A percentile compares a stretch with the other conserved stretches of the same genome.
These are phyloP conservation scores for Phaffia tasmanica DNA, from an alignment of 768 basidiomycete genomes.

Conservation along the genomic window DNA sequence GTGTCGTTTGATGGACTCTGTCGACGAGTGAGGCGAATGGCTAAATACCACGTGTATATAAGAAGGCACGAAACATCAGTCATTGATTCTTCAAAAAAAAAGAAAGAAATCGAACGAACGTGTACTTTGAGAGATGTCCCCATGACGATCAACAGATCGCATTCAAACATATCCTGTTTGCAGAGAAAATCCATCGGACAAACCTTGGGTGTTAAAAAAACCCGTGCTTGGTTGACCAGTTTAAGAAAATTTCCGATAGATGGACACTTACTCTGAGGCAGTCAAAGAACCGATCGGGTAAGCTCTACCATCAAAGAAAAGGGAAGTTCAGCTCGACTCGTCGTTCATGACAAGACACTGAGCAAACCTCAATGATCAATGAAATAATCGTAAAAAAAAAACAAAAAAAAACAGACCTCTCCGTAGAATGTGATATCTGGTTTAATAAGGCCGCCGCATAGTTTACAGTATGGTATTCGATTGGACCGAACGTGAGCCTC, in stretches of 20 bases:
- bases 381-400: not conserved
- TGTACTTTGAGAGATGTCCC: slow-evolving; percentile 74
- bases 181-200: not conserved
- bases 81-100: not conserved
- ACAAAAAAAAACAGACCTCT: slow-evolving; percentile 48
- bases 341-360: too few species aligned
- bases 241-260: not conserved
- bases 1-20: slow-evolving; percentile 49
- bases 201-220: too few species aligned
- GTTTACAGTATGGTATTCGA: slow-evolving; percentile 32
- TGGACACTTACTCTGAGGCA: slow-evolving; percentile 41
- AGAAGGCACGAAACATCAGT: slow-evolving; percentile 30
- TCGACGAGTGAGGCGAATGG: slow-evolving; percentile 72
- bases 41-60: slow-evolving; percentile 29
- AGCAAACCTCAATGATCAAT: too few species aligned
- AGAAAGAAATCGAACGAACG: not conserved
- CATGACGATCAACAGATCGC: slow-evolving; percentile 79
- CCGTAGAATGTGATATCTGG: slow-evolving; percentile 96
- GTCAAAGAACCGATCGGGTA: slow-evolving; percentile 58
- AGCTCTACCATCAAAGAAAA: slow-evolving; percentile 43
- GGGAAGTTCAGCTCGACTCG: not conserved
- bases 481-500: slow-evolving; percentile 51
- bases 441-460: slow-evolving; percentile 46
- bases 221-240: too few species aligned
- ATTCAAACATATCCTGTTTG: slow-evolving; percentile 44